A percentile compares a stretch with the other conserved stretches of the same genome.
These are phyloP conservation scores for Pterocarpus santalinus DNA, from an alignment of 306 rosid genomes.

Conservation along the genomic window DNA sequence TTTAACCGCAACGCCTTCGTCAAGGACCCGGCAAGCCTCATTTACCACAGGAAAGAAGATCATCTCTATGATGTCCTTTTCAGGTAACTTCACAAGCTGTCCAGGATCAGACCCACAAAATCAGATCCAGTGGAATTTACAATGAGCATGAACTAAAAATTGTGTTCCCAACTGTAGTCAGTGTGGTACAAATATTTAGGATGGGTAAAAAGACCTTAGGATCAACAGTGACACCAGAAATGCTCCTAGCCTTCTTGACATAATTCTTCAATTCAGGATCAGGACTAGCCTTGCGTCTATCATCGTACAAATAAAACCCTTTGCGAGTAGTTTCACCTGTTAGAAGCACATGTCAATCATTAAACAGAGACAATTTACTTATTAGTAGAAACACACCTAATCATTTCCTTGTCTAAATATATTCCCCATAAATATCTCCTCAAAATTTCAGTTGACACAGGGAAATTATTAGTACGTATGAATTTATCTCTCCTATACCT, in stretches of 20 bases:
- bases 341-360: conserved; percentile 6
- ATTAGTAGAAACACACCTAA: conserved; percentile 18
- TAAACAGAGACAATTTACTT: conserved; percentile 18
- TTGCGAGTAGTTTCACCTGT: conserved; percentile 79
- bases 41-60: conserved; percentile 95
- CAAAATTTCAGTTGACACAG: conserved; percentile 20
- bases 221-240: conserved; percentile 73
- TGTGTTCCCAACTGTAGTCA: background rate
- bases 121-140: conserved; percentile 32
- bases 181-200: conserved; percentile 17
- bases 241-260: conserved; percentile 85
- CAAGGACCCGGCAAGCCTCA: conserved; percentile 96
- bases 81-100: conserved; percentile 78
- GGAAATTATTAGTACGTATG: background rate
- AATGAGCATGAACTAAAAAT: conserved; percentile 24
- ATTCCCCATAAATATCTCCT: conserved; percentile 23
- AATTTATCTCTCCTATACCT: conserved; percentile 55
- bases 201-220: conserved; percentile 67
- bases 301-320: conserved; percentile 89
- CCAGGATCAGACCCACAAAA: conserved; percentile 44
- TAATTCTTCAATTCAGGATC: conserved; percentile 87
- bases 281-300: conserved; percentile 80
- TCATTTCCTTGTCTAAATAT: background rate
- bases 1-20: conserved; percentile 92
- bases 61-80: conserved; percentile 92